phyloP scores from a whole-genome alignment of 805 yeast species.

The Metschnikowia henanensis region DNA sequence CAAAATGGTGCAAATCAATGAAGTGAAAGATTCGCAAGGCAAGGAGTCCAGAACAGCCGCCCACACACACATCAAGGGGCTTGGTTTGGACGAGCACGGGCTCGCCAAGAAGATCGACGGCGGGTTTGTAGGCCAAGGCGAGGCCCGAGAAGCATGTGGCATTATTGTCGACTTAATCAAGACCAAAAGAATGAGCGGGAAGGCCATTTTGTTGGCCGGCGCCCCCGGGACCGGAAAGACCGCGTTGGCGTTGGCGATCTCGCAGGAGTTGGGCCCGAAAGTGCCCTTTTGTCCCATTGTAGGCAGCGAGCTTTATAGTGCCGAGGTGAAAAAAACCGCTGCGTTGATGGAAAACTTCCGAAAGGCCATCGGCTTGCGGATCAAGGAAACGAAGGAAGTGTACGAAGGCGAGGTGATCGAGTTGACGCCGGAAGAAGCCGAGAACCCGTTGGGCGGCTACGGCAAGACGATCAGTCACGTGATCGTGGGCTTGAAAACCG shows the following conservation, averaged over 20 bases:
- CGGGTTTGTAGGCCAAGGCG: slow-evolving; percentile 79
- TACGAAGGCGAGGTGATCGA: slow-evolving; percentile 99
- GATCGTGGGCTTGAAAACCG: slow-evolving; percentile 88
- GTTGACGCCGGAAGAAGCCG: slow-evolving; percentile 92
- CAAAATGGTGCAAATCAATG: slow-evolving; percentile 73
- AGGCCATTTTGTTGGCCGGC: slow-evolving; percentile 94
- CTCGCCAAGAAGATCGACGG: slow-evolving; percentile 82
- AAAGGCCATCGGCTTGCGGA: slow-evolving; percentile 93
- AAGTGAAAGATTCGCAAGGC: slow-evolving; percentile 57
- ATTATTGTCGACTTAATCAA: slow-evolving; percentile 91
- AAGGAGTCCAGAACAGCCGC: slow-evolving; percentile 84
- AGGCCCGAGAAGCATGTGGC: slow-evolving; percentile 91
- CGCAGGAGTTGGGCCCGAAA: slow-evolving; percentile 94
- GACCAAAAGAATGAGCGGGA: slow-evolving; percentile 89
- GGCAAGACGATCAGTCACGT: slow-evolving; percentile 97
- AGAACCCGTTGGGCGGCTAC: slow-evolving; percentile 95
- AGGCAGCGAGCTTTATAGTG: slow-evolving; percentile 89
- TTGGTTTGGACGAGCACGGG: slow-evolving; percentile 91
- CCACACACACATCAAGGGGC: slow-evolving; percentile 94
- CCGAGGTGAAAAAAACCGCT: slow-evolving; percentile 97
- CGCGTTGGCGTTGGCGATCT: slow-evolving; percentile 92
- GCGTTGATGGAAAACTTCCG: slow-evolving; percentile 95
- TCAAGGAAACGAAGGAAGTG: slow-evolving; percentile 95
- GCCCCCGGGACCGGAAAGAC: slow-evolving; percentile 99
- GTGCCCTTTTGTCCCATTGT: slow-evolving; percentile 98